These are phyloP conservation scores for Rhizophagus prolifer DNA, from an alignment of 192 early-diverging fungal genomes.

Conservation along the genomic window DNA sequence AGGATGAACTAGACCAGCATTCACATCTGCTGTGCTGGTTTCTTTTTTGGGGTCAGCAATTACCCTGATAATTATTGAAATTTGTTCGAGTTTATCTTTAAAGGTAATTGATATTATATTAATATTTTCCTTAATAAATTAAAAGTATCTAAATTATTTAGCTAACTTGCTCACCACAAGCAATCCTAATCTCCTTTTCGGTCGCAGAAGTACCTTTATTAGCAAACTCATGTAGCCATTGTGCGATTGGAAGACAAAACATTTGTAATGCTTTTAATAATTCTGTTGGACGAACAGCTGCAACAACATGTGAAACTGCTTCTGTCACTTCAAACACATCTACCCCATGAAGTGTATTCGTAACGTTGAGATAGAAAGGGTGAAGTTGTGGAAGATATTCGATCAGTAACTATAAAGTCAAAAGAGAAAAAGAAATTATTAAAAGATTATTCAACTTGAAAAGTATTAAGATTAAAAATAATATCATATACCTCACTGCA, in stretches of 20 bases:
- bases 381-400: conserved; percentile 79
- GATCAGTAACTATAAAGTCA: conserved; percentile 59
- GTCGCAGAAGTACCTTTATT: conserved; percentile 36
- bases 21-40: background rate
- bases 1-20: conserved; percentile 57
- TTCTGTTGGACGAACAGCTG: conserved; percentile 67
- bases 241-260: conserved; percentile 74
- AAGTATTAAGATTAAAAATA: background rate
- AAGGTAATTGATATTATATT: background rate
- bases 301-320: conserved; percentile 86
- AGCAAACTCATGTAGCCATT: conserved; percentile 65
- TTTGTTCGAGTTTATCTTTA: conserved; percentile 37
- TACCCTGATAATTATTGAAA: conserved; percentile 8
- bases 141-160: background rate
- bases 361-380: conserved; percentile 75
- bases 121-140: conserved; percentile 47
- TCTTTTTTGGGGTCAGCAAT: conserved; percentile 20
- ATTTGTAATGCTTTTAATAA: conserved; percentile 61
- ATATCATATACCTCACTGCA: conserved; percentile 72
- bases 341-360: conserved; percentile 60
- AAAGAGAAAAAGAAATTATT: background rate
- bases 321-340: conserved; percentile 83
- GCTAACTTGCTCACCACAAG: conserved; percentile 36
- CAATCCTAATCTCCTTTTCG: conserved; percentile 38
- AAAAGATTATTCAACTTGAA: background rate